Base-by-base conservation (phyloP, 768 basidiomycete genomes). In the Amanita rimosa region DNA sequence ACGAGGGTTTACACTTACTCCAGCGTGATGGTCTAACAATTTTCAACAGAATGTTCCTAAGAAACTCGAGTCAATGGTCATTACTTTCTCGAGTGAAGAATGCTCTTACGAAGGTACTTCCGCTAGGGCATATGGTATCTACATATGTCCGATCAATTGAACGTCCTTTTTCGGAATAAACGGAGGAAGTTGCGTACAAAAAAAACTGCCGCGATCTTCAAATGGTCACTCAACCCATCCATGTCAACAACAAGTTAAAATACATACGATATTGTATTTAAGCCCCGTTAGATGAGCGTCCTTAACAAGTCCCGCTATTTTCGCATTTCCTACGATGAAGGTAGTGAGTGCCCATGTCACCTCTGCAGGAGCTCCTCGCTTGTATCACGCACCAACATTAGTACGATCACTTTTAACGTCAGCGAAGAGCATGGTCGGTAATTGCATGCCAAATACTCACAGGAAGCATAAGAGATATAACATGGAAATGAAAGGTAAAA, bases 381-480 rank as follows among this genome's bases (percentile, higher is more conserved):
- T 10, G 10, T 40, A 26, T 21, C 3, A 33, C 54, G 41, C 39
- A 62, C 57, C 61, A 21, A 62, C 51, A 38, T 62, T 62, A 16
- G 53, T 53, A 35, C 61, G 56, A 51, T 62, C 61, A 22, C 61
- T 62, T 17, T 10, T 7, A 19, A 14, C 17, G 4, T n/a, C 14
- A 38, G 21, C 21, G 13, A 17, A 21, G 17, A 26, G 11, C 34
- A 4, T 16, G 29, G n/a, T 27, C 10, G 24, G 11, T 13, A 6
- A 33, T 13, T 27, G 14, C 6, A 24, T 8, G 13, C n/a, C n/a
- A n/a, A 17, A 35, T 2, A 65, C 71, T 62, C 52, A 73, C 69
- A 74, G 56, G 55, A 73, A 74, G 6, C 70, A 73, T 44, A 72
- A 60, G 35, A 74, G 59, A 49, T 72, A 73, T 9, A 75, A 55